Evolutionary conservation across 768 basidiomycete species (phyloP).

Genomic region (Daedaleopsis sinensis): DNA sequence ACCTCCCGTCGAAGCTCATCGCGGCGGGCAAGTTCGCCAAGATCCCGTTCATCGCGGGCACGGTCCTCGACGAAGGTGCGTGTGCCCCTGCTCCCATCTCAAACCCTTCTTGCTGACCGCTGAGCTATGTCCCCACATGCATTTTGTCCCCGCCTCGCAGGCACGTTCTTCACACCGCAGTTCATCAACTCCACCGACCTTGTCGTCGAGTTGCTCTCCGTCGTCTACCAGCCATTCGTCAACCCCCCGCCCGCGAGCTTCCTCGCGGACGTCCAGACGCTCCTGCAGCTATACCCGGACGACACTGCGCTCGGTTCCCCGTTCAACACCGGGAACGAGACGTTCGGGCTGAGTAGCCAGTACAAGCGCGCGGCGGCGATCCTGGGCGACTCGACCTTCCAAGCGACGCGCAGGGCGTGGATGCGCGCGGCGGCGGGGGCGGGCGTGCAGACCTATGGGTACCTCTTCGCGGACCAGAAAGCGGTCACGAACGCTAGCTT

Average conservation of each 20-base stretch:
- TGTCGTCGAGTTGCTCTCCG: constrained; percentile 3
- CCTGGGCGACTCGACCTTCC: constrained; percentile 40
- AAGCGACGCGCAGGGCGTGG: not conserved
- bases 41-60: constrained; percentile 50
- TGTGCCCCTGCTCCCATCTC: too few relatives aligned
- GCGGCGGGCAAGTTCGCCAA: constrained; percentile 36
- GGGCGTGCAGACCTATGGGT: not conserved
- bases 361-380: constrained; percentile 44
- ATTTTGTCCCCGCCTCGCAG: constrained; percentile 23
- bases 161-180: constrained; percentile 39
- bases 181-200: constrained; percentile 13
- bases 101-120: not conserved
- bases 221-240: constrained; percentile 1
- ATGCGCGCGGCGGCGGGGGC: not conserved
- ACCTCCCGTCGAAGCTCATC: constrained; percentile 39
- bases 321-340: constrained; percentile 47
- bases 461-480: constrained; percentile 14
- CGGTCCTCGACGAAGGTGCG: constrained; percentile 49
- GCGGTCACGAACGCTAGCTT: constrained; percentile 12
- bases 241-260: not conserved
- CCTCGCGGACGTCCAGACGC: constrained; percentile 16
- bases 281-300: constrained; percentile 46
- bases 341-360: constrained; percentile 43
- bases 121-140: not conserved
- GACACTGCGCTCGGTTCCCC: constrained; percentile 47